phyloP scores from a whole-genome alignment of 2,329 filamentous ascomycete genomes.

The Exophiala phaeomuriformis region DNA sequence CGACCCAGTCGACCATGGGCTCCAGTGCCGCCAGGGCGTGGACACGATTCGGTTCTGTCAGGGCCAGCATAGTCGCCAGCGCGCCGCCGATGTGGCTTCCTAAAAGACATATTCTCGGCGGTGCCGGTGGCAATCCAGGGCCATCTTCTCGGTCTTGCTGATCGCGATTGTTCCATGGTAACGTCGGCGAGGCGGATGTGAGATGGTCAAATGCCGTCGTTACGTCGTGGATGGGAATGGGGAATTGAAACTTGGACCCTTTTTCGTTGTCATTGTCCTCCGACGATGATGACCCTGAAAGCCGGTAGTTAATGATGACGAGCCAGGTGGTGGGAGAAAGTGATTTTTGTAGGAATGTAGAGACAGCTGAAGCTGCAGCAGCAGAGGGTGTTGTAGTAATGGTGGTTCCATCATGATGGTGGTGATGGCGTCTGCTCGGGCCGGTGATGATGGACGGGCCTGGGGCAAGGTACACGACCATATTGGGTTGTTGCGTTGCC shows the following conservation, averaged over 20 bases:
- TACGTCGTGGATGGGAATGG: conserved; percentile 29
- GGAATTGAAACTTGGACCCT: conserved; percentile 13
- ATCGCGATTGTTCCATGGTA: conserved; percentile 7
- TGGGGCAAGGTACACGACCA: too few species aligned
- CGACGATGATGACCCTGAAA: conserved; percentile 24
- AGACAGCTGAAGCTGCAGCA: background rate
- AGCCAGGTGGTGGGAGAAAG: conserved; percentile 33
- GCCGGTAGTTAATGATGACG: conserved; percentile 38
- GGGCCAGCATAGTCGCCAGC: conserved; percentile 38
- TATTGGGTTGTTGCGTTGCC: too few species aligned
- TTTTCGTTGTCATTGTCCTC: background rate
- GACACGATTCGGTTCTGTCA: conserved; percentile 35
- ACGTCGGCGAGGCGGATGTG: conserved; percentile 10
- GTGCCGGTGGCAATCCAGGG: too few species aligned
- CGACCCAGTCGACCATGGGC: conserved; percentile 30
- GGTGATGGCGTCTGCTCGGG: too few species aligned
- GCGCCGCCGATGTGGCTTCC: conserved; percentile 37
- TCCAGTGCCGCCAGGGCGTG: conserved; percentile 31
- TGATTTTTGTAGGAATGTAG: conserved; percentile 25
- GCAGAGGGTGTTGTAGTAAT: background rate
- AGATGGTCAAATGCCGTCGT: conserved; percentile 24
- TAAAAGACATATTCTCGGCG: conserved; percentile 27
- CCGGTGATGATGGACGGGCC: too few species aligned
- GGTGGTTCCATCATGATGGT: background rate
- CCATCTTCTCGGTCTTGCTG: background rate